Conservation (phyloP, 78 protist genomes). For the Dictyostelium purpureum region DNA sequence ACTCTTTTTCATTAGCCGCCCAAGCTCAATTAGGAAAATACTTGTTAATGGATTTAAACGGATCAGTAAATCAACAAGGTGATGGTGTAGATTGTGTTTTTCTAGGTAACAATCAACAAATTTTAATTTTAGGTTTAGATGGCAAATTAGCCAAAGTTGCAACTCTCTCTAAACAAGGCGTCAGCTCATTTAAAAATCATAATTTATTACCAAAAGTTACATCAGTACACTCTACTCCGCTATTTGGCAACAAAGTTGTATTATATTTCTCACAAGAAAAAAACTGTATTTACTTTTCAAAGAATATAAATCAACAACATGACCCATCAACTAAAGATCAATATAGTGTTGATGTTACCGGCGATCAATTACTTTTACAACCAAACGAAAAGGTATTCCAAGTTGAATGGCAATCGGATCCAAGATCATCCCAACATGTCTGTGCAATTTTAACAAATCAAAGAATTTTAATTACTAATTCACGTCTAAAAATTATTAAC, state of each 20-base stretch:
- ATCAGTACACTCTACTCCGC: constrained; percentile 27
- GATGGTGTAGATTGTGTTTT: constrained; percentile 59
- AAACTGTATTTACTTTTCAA: constrained; percentile 2
- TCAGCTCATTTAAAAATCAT: constrained; percentile 35
- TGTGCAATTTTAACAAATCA: constrained; percentile 53
- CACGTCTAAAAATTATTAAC: constrained; percentile 26
- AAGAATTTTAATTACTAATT: constrained; percentile 46
- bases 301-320: constrained; percentile 10
- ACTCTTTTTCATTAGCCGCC: constrained; percentile 15
- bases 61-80: constrained; percentile 55
- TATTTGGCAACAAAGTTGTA: constrained; percentile 34
- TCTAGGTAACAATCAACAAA: constrained; percentile 7
- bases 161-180: constrained; percentile 18
- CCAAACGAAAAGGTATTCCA: constrained; percentile 33
- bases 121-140: constrained; percentile 62
- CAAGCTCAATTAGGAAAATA: constrained; percentile 63
- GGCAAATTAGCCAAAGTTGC: constrained; percentile 66
- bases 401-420: constrained; percentile 70
- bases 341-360: neutral
- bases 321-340: neutral
- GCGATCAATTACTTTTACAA: neutral
- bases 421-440: neutral
- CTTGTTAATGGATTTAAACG: constrained; percentile 26
- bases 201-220: constrained; percentile 27
- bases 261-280: constrained; percentile 37